Evolutionary conservation across 768 basidiomycete genomes (phyloP).

Genomic region (Antrodiella citrinella): DNA sequence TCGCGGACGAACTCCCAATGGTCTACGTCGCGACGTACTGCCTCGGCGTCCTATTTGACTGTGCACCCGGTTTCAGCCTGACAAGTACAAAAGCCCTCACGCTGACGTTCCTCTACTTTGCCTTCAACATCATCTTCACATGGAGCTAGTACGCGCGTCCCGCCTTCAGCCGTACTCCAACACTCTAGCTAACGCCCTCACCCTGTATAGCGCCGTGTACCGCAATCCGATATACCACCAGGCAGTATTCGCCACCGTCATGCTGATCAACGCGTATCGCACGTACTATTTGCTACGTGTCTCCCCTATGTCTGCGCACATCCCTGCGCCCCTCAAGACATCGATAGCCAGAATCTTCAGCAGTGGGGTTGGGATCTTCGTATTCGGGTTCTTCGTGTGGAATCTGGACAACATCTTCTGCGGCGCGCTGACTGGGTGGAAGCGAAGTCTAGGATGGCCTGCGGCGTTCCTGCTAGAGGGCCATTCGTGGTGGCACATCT

Average conservation of each 20-base stretch:
- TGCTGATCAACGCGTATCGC: slow-evolving; percentile 41
- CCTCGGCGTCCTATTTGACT: slow-evolving; percentile 54
- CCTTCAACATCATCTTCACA: slow-evolving; percentile 57
- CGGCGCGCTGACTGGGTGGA: slow-evolving; percentile 45
- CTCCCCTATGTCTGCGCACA: slow-evolving; percentile 29
- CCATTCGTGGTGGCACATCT: slow-evolving; percentile 72
- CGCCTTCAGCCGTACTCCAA: background rate
- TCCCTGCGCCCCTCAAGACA: slow-evolving; percentile 35
- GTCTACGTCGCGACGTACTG: slow-evolving; percentile 61
- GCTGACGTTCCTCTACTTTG: slow-evolving; percentile 27
- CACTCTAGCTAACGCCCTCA: background rate
- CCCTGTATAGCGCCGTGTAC: slow-evolving; percentile 40
- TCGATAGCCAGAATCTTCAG: slow-evolving; percentile 38
- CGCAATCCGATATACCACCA: slow-evolving; percentile 81
- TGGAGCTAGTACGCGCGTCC: slow-evolving; percentile 57
- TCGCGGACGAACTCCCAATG: slow-evolving; percentile 81
- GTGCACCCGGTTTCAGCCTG: slow-evolving; percentile 40
- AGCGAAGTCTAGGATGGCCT: slow-evolving; percentile 53
- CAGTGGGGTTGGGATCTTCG: slow-evolving; percentile 48
- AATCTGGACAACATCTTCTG: slow-evolving; percentile 80
- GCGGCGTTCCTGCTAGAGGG: slow-evolving; percentile 60
- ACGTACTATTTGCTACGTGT: slow-evolving; percentile 43
- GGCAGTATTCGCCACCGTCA: slow-evolving; percentile 55
- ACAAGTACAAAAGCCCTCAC: slow-evolving; percentile 29
- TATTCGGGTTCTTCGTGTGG: slow-evolving; percentile 65